Evolutionary conservation across 208 protist genomes (phyloP).

Genomic region (Acanthamoeba polyphaga): DNA sequence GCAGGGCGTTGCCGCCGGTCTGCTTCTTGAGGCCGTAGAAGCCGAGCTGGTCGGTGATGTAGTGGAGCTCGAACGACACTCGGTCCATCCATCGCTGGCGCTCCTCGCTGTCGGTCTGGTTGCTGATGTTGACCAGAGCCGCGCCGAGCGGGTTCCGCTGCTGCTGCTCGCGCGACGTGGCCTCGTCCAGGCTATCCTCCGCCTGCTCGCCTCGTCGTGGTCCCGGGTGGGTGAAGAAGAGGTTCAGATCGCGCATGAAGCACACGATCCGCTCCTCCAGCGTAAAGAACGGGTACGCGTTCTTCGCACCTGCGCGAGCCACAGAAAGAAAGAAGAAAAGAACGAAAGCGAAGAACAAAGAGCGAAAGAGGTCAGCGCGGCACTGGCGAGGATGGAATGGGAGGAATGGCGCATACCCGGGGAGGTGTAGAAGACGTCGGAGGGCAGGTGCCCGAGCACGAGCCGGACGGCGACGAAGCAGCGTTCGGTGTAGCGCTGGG

Average conservation of each 20-base stretch:
- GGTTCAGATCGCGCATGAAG: conserved; percentile 81
- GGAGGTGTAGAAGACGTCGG: conserved; percentile 70
- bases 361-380: background rate
- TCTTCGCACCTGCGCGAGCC: conserved; percentile 72
- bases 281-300: conserved; percentile 80
- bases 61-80: conserved; percentile 78
- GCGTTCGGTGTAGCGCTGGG: conserved; percentile 65
- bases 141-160: conserved; percentile 5
- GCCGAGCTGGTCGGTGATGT: conserved; percentile 82
- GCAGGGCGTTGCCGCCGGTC: conserved; percentile 77
- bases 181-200: background rate
- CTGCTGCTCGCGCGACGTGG: conserved; percentile 1
- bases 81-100: background rate
- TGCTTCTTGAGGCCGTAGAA: conserved; percentile 84
- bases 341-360: background rate
- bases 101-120: background rate
- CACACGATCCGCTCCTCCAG: conserved; percentile 78
- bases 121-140: background rate
- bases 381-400: background rate
- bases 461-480: conserved; percentile 78
- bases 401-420: background rate
- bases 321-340: background rate
- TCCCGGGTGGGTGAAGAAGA: conserved; percentile 67
- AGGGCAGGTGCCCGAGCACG: conserved; percentile 75
- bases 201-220: background rate